Evolutionary conservation across 331 rosid genomes (phyloP).

Genomic region (Erythrophleum ivorense): DNA sequence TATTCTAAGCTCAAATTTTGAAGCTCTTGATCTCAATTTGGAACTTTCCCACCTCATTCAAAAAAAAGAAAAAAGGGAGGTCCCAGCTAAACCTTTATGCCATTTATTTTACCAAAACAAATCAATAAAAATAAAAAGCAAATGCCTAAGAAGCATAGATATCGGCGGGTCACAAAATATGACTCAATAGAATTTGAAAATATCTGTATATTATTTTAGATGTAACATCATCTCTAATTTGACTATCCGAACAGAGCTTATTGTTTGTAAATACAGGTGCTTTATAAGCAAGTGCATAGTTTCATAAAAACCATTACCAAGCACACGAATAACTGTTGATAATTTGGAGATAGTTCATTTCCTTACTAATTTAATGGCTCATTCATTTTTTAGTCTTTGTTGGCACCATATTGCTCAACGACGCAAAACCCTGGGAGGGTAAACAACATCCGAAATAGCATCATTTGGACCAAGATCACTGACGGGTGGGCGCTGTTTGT

Average conservation of each 20-base stretch:
- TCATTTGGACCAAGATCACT: slow-evolving; percentile 65
- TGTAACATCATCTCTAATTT: not conserved
- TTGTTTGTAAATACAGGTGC: not conserved
- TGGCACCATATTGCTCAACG: slow-evolving; percentile 10
- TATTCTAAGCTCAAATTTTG: not conserved
- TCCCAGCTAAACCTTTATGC: not conserved
- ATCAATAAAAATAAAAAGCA: not conserved
- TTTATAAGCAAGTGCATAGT: not conserved
- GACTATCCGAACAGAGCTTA: no score
- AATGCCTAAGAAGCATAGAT: not conserved
- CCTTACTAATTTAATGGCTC: not conserved
- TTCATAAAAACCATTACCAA: not conserved
- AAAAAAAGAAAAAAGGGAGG: not conserved
- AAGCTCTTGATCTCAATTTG: not conserved
- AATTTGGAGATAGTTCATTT: not conserved
- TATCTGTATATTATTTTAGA: not conserved
- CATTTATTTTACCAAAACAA: not conserved
- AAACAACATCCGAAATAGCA: slow-evolving; percentile 35
- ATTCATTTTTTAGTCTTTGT: not conserved
- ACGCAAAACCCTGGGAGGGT: slow-evolving; percentile 53
- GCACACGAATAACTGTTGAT: not conserved
- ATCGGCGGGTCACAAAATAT: not conserved
- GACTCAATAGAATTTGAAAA: not conserved
- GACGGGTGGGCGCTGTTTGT: slow-evolving; percentile 65
- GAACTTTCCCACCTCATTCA: not conserved